Percentiles rank a stretch among this genome's conserved stretches.
Conservation (phyloP, 345 rosid genomes). For the Excoecaria cochinchinensis region DNA sequence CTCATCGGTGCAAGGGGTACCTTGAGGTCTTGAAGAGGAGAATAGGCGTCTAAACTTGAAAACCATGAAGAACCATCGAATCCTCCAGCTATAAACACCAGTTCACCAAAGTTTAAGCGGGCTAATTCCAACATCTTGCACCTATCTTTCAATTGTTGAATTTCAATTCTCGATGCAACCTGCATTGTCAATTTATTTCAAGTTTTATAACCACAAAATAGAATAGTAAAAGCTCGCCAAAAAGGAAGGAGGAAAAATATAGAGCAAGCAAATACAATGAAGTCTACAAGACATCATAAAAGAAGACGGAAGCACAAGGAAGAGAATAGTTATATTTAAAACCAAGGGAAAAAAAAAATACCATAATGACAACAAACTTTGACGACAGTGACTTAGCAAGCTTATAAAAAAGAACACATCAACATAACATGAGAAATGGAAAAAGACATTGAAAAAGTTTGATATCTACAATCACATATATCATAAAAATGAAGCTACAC, state of each 20-base stretch:
- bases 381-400: not conserved
- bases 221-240: not conserved
- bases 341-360: too few species aligned
- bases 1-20: conserved; percentile 55
- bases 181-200: conserved; percentile 25
- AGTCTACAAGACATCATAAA: not conserved
- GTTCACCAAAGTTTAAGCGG: conserved; percentile 38
- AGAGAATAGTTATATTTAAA: not conserved
- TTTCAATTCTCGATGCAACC: conserved; percentile 61
- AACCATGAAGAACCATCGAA: conserved; percentile 54
- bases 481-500: not conserved
- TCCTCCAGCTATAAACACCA: conserved; percentile 66
- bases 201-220: not conserved
- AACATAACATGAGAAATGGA: not conserved
- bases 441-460: not conserved
- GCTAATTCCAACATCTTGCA: conserved; percentile 43
- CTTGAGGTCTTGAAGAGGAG: conserved; percentile 51
- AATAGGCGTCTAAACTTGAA: conserved; percentile 51
- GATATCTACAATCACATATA: not conserved
- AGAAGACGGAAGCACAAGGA: not conserved
- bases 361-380: too few species aligned
- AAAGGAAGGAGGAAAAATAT: not conserved
- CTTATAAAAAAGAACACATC: not conserved
- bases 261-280: not conserved
- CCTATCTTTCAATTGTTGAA: conserved; percentile 44